phyloP scores from a whole-genome alignment of 257 asterid species.

The Fraxinus anomala region DNA sequence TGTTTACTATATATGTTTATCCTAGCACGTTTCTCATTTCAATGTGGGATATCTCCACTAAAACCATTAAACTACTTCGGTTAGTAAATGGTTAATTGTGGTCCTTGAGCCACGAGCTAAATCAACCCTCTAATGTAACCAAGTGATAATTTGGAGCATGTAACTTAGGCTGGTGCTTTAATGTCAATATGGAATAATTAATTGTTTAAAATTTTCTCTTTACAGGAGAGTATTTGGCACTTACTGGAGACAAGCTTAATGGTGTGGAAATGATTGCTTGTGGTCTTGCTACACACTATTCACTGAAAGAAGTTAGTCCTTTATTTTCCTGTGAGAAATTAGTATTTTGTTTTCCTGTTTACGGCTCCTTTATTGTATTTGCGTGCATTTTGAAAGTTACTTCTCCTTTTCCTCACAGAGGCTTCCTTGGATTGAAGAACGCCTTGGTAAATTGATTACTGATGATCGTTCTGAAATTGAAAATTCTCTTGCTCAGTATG shows the following conservation, averaged over 20 bases:
- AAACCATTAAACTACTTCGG: background rate
- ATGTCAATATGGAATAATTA: background rate
- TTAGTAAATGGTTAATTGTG: background rate
- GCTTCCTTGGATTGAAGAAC: slow-evolving; percentile 93
- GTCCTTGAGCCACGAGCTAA: background rate
- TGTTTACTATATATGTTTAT: background rate
- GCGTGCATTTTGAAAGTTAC: slow-evolving; percentile 14
- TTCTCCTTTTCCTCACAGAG: slow-evolving; percentile 50
- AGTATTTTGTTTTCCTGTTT: slow-evolving; percentile 29
- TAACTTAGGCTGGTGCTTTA: background rate
- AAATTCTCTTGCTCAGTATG: slow-evolving; percentile 83
- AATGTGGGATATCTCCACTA: background rate
- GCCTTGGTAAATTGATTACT: slow-evolving; percentile 79
- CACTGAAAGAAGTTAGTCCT: slow-evolving; percentile 67
- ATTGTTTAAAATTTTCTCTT: slow-evolving; percentile 16
- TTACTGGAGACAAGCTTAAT: slow-evolving; percentile 84
- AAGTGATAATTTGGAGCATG: background rate
- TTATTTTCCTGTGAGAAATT: slow-evolving; percentile 47
- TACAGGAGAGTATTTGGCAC: slow-evolving; percentile 95
- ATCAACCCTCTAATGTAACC: background rate
- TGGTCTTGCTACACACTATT: slow-evolving; percentile 93
- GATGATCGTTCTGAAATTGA: slow-evolving; percentile 84
- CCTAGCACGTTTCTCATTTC: background rate
- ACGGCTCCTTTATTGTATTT: background rate
- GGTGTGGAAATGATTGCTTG: slow-evolving; percentile 94